Percentiles rank a stretch among this genome's conserved stretches.
These are phyloP conservation scores for Tephrocybe rancida DNA, from an alignment of 768 basidiomycete genomes.

Conservation along the genomic window DNA sequence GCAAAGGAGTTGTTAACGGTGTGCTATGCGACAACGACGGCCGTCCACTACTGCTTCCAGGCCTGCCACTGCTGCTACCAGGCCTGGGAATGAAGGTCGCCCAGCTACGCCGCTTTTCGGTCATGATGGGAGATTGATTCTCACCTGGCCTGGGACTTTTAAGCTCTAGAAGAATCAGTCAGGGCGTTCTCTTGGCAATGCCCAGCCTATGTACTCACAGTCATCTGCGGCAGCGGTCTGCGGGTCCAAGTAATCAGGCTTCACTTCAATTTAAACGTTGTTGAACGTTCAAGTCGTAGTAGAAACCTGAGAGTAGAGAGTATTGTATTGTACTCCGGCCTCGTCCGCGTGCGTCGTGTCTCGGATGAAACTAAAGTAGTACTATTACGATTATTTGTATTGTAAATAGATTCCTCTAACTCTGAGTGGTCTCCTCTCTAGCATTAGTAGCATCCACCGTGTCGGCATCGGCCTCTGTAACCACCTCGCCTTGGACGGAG, in stretches of 20 bases:
- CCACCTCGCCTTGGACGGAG: no score
- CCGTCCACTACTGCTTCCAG: constrained; percentile 15
- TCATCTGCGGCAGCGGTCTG: neutral
- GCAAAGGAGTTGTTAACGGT: constrained; percentile 1
- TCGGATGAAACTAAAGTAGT: neutral
- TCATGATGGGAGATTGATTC: constrained; percentile 18
- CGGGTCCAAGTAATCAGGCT: no score
- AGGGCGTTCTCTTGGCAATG: neutral
- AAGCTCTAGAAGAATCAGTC: neutral
- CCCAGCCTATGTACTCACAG: neutral
- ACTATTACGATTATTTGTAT: neutral
- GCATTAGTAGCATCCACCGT: neutral
- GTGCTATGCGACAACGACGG: neutral
- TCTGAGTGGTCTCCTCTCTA: neutral
- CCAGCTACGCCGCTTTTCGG: constrained; percentile 37
- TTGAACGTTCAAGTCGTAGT: no score
- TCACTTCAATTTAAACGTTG: no score
- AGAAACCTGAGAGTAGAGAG: neutral
- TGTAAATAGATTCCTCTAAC: neutral
- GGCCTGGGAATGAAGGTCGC: constrained; percentile 35
- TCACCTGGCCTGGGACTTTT: constrained; percentile 6
- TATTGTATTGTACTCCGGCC: neutral
- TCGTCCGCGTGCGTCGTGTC: neutral
- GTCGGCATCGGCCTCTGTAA: neutral
- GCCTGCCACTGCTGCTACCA: constrained; percentile 22